Evolutionary conservation across 441 rosid species (phyloP).

Genomic region (Gossypium schwendimanii): DNA sequence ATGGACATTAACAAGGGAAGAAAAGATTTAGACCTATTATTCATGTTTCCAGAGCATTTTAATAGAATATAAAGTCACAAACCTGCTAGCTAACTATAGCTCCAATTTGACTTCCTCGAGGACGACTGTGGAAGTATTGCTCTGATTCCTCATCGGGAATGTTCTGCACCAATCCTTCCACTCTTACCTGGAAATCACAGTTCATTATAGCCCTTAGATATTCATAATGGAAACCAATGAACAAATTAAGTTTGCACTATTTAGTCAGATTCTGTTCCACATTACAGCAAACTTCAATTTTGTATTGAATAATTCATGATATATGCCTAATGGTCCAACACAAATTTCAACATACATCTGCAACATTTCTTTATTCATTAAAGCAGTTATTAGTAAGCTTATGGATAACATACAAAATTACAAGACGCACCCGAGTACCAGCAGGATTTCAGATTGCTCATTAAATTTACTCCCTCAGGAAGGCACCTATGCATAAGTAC

Average conservation of each 20-base stretch:
- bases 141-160: constrained; percentile 73
- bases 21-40: neutral
- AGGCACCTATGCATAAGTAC: too few species aligned
- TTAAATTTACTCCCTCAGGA: too few species aligned
- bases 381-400: neutral
- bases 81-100: constrained; percentile 92
- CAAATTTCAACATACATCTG: neutral
- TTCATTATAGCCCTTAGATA: constrained; percentile 7
- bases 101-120: constrained; percentile 88
- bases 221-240: neutral
- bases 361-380: neutral
- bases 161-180: constrained; percentile 80
- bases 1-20: neutral
- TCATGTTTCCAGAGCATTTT: constrained; percentile 6
- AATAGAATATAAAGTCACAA: neutral
- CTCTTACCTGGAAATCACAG: constrained; percentile 55
- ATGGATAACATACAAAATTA: constrained; percentile 3
- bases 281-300: constrained; percentile 1
- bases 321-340: neutral
- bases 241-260: neutral
- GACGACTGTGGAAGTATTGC: constrained; percentile 76
- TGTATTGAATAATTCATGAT: neutral
- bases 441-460: neutral
- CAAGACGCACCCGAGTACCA: neutral
- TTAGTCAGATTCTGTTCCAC: neutral